Conservation (phyloP, 2,329 filamentous ascomycete species). For the Talaromyces rugulosus region DNA sequence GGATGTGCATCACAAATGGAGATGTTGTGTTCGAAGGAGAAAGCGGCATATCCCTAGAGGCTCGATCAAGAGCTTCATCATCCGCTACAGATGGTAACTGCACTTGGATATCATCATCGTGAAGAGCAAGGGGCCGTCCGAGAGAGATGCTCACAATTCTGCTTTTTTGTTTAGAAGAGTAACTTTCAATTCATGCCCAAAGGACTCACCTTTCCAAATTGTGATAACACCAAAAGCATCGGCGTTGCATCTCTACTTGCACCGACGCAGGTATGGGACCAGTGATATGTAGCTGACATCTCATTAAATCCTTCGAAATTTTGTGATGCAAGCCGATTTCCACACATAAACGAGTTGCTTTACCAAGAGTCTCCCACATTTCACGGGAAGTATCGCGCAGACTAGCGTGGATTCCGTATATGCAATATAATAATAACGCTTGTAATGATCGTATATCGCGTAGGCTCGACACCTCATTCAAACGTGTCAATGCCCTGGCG, state of each 20-base stretch:
- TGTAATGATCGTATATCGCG: conserved; percentile 3
- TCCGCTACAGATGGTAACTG: conserved; percentile 3
- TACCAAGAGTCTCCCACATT: conserved; percentile 5
- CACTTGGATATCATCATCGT: conserved; percentile 8
- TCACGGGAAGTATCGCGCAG: conserved; percentile 3
- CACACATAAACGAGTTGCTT: conserved; percentile 3
- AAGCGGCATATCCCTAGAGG: neutral
- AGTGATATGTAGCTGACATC: conserved; percentile 6
- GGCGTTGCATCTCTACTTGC: conserved; percentile 4
- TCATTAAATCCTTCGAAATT: neutral
- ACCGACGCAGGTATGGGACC: neutral
- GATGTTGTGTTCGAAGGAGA: neutral
- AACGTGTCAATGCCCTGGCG: neutral
- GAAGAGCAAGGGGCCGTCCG: conserved; percentile 5
- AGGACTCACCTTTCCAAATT: conserved; percentile 1
- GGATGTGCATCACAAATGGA: conserved; percentile 5
- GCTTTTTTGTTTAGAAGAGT: neutral
- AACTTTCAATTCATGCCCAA: neutral
- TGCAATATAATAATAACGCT: conserved; percentile 4
- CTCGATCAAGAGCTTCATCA: conserved; percentile 1
- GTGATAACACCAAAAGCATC: conserved; percentile 8
- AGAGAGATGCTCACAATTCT: conserved; percentile 11
- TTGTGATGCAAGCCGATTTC: conserved; percentile 1
- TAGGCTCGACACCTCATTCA: neutral
- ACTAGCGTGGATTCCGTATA: conserved; percentile 4